Evolutionary conservation across 1,284 basidiomycete species (phyloP), one percentile per base, ranked within the genome.

Genomic region (Cryptococcus floricola): DNA sequence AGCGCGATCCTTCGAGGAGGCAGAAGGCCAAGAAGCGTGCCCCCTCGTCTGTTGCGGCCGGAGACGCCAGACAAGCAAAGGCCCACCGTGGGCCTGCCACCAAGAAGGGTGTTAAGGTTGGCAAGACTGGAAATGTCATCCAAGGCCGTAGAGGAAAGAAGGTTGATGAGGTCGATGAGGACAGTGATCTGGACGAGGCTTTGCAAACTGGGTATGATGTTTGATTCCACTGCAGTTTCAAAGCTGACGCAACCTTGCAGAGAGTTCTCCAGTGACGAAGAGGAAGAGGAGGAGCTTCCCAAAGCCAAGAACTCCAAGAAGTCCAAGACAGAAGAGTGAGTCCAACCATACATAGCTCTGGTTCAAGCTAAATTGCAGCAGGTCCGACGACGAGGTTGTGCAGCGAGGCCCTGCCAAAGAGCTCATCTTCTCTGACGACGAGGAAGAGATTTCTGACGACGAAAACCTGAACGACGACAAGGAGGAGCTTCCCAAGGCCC

Each of bases 371-470:
- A 34, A 10, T 18, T 6, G 14, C 18, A 10, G 19, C 52, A 42
- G 57, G 48, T 59, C 60, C 25, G 58, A 59, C 19, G 83, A 79
- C 59, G 78, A 80, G 6, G 81, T 82, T 27, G 7, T 68, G 55
- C 18, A 19, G 9, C 63, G 69, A 53, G 69, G 68, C 53, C 71
- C 70, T 13, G 70, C 68, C 3, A 83, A 87, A 73, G 84, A 88
- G 67, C 83, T 91, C 51, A 85, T 87, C 39, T 79, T 80, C 62
- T 72, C 71, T 2, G 76, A 78, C 58, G 85, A 85, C 3, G 86
- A 88, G 60, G 84, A 83, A 13, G 85, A 79, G 27, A 68, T 70
- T 6, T 80, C 81, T 28, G 75, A 77, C 47, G 63, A 51, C 38
- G 57, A 55, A 46, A 70, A 46, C 38, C 53, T 55, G 10, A 57